Conservation (phyloP, 305 asterid species). For the Rubia occidens region DNA sequence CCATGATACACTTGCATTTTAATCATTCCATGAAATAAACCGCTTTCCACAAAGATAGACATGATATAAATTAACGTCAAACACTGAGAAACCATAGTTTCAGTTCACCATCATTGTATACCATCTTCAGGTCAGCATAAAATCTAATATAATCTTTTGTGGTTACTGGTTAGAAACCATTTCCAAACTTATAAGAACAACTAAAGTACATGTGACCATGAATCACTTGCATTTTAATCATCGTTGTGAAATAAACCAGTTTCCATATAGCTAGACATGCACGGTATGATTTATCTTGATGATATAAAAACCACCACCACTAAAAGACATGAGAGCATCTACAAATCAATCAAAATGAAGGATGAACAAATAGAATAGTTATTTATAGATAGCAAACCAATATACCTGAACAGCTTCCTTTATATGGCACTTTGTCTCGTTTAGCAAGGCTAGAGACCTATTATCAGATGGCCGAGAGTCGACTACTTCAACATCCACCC, state of each 20-base stretch:
- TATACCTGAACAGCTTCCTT: conserved; percentile 45
- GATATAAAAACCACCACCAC: background rate
- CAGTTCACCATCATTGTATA: background rate
- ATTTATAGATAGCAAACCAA: conserved; percentile 1
- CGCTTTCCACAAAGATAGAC: background rate
- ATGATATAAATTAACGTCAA: background rate
- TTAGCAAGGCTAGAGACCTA: conserved; percentile 27
- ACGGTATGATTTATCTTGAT: background rate
- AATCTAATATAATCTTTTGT: background rate
- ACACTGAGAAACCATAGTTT: background rate
- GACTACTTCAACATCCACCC: conserved; percentile 61
- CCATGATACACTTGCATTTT: background rate
- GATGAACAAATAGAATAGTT: background rate
- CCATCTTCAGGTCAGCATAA: background rate
- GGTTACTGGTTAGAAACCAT: background rate
- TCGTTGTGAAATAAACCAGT: background rate
- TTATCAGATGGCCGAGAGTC: conserved; percentile 20
- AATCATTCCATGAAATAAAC: background rate
- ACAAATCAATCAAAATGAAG: background rate
- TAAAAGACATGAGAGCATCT: background rate
- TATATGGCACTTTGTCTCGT: conserved; percentile 19
- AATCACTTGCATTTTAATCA: background rate
- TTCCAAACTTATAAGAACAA: background rate
- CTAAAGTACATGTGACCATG: background rate
- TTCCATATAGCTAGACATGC: background rate